Conservation (phyloP, 2,329 filamentous ascomycete species). For the Trichoderma cornu-damae region DNA sequence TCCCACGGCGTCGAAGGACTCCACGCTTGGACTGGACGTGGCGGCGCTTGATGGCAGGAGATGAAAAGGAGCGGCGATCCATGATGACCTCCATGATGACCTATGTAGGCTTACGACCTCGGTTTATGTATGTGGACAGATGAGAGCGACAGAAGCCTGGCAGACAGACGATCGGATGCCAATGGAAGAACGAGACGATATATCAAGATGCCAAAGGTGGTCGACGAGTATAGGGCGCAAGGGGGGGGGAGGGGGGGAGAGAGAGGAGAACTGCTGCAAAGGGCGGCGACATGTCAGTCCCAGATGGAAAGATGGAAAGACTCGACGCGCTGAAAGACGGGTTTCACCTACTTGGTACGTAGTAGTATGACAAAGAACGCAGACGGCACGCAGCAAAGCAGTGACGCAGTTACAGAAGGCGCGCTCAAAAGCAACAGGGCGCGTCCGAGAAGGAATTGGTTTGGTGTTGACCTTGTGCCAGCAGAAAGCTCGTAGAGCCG, state of each 20-base stretch:
- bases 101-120: slow-evolving; percentile 1
- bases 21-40: slow-evolving; percentile 17
- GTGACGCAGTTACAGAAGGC: slow-evolving; percentile 5
- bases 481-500: slow-evolving; percentile 10
- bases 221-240: slow-evolving; percentile 13
- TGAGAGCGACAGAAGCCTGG: neutral
- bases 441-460: neutral
- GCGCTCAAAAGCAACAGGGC: neutral
- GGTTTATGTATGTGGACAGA: slow-evolving; percentile 1
- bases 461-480: neutral
- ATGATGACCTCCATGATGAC: slow-evolving; percentile 11
- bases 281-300: slow-evolving; percentile 11
- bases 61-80: slow-evolving; percentile 9
- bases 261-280: slow-evolving; percentile 2
- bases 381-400: neutral
- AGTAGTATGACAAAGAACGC: neutral
- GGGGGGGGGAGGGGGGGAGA: no score
- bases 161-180: neutral
- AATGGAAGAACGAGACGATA: slow-evolving; percentile 6
- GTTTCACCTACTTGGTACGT: neutral
- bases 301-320: slow-evolving; percentile 5
- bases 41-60: slow-evolving; percentile 9
- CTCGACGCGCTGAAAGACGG: neutral
- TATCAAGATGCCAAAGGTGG: slow-evolving; percentile 3
- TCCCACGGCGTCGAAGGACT: slow-evolving; percentile 21